Conservation (phyloP, 2,329 filamentous ascomycete species). For the Diaporthe australafricana region DNA sequence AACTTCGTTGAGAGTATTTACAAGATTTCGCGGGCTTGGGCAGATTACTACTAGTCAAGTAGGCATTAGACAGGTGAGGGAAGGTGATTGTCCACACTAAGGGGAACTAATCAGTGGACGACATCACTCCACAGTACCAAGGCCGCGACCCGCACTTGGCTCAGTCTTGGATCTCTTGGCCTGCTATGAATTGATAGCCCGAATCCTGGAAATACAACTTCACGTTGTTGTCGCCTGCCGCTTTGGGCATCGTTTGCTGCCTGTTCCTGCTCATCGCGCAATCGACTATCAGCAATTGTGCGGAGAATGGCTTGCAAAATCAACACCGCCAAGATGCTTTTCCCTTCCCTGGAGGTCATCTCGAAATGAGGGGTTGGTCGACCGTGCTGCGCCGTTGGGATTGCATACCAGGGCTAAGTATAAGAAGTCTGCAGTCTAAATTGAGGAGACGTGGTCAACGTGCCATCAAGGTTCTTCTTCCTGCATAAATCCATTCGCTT, state of each 20-base stretch:
- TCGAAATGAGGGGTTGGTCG: constrained; percentile 12
- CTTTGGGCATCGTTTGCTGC: constrained; percentile 13
- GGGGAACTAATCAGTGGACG: constrained; percentile 12
- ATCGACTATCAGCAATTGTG: constrained; percentile 23
- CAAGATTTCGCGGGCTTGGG: no score
- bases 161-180: constrained; percentile 24
- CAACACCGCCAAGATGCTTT: constrained; percentile 4
- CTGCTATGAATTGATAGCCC: constrained; percentile 6
- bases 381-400: not conserved
- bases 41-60: no score
- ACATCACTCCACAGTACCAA: constrained; percentile 25
- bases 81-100: constrained; percentile 5
- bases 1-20: no score
- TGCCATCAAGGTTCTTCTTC: constrained; percentile 19
- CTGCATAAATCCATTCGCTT: not conserved
- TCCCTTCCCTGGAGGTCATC: not conserved
- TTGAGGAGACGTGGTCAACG: not conserved
- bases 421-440: not conserved
- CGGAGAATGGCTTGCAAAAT: not conserved
- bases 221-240: constrained; percentile 2
- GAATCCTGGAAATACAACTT: constrained; percentile 13
- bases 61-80: not conserved
- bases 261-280: constrained; percentile 12
- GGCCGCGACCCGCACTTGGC: constrained; percentile 25
- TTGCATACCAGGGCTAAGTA: not conserved